These are phyloP conservation scores for Cadophora malorum DNA, from an alignment of 2,329 filamentous ascomycete genomes.

Conservation along the genomic window DNA sequence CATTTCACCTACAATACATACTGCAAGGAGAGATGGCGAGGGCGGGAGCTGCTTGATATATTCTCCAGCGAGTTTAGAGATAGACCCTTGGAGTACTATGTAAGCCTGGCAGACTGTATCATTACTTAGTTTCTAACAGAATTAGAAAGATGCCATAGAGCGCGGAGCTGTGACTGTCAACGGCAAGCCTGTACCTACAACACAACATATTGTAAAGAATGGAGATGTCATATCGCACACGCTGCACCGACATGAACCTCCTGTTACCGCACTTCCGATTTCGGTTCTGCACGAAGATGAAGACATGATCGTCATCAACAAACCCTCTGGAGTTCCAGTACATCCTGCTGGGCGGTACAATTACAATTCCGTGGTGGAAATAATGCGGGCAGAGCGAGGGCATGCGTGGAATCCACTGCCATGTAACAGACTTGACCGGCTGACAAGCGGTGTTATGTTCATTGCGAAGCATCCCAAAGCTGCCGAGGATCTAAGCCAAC, in stretches of 20 bases:
- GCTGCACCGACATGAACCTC: slow-evolving; percentile 93
- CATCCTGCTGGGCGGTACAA: slow-evolving; percentile 96
- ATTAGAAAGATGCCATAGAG: slow-evolving; percentile 75
- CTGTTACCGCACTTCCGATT: slow-evolving; percentile 81
- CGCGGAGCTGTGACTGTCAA: slow-evolving; percentile 81
- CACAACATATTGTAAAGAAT: slow-evolving; percentile 78
- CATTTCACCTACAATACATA: slow-evolving; percentile 94
- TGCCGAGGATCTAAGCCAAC: slow-evolving; percentile 76
- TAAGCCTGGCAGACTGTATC: slow-evolving; percentile 47
- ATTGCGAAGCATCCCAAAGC: slow-evolving; percentile 85
- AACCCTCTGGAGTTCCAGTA: slow-evolving; percentile 92
- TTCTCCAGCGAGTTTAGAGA: slow-evolving; percentile 94
- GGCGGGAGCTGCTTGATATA: slow-evolving; percentile 80
- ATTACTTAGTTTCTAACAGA: slow-evolving; percentile 37
- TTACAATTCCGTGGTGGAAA: slow-evolving; percentile 93
- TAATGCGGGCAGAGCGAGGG: slow-evolving; percentile 79
- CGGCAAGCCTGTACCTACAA: slow-evolving; percentile 68
- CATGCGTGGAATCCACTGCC: slow-evolving; percentile 64
- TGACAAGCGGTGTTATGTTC: slow-evolving; percentile 98
- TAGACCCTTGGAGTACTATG: slow-evolving; percentile 85
- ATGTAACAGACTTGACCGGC: slow-evolving; percentile 90
- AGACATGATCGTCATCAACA: slow-evolving; percentile 95
- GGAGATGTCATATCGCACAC: slow-evolving; percentile 93
- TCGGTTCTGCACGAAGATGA: slow-evolving; percentile 89
- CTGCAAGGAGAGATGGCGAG: slow-evolving; percentile 93